phyloP scores from a whole-genome alignment of 176 grass and related monocot genomes.

The Miscanthus lutarioriparius region DNA sequence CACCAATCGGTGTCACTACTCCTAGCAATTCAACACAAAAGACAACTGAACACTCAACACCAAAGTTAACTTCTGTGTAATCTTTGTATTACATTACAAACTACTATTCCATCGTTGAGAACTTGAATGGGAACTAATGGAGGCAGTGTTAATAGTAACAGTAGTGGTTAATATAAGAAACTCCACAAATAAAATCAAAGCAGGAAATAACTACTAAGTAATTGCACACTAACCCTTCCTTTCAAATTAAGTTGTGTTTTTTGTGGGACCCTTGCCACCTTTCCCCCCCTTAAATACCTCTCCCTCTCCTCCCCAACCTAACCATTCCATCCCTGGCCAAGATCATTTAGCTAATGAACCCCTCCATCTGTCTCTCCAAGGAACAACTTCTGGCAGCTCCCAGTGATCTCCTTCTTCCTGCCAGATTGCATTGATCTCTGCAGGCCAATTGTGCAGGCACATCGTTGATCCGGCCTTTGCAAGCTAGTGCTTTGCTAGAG shows the following conservation, averaged over 20 bases:
- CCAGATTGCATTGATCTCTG: neutral
- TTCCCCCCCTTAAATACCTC: constrained; percentile 43
- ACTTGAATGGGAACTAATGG: neutral
- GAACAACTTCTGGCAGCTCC: neutral
- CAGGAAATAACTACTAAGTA: neutral
- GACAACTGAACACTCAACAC: neutral
- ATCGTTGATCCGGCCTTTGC: neutral
- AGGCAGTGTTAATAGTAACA: neutral
- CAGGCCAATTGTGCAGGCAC: neutral
- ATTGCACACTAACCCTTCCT: constrained; percentile 22
- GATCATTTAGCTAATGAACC: constrained; percentile 31
- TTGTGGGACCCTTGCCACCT: neutral
- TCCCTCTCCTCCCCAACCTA: constrained; percentile 10
- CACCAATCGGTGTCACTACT: neutral
- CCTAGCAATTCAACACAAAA: neutral
- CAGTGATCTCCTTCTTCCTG: neutral
- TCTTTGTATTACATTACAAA: neutral
- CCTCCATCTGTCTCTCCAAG: neutral
- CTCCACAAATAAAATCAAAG: neutral
- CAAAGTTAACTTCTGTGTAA: neutral
- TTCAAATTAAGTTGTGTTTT: constrained; percentile 23
- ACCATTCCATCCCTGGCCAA: constrained; percentile 21
- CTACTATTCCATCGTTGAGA: constrained; percentile 1
- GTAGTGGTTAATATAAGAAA: neutral
- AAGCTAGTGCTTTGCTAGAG: neutral